A percentile compares a stretch with the other conserved stretches of the same genome.
phyloP scores from a whole-genome alignment of 352 stramenopile genomes.

The Pythium sp. region DNA sequence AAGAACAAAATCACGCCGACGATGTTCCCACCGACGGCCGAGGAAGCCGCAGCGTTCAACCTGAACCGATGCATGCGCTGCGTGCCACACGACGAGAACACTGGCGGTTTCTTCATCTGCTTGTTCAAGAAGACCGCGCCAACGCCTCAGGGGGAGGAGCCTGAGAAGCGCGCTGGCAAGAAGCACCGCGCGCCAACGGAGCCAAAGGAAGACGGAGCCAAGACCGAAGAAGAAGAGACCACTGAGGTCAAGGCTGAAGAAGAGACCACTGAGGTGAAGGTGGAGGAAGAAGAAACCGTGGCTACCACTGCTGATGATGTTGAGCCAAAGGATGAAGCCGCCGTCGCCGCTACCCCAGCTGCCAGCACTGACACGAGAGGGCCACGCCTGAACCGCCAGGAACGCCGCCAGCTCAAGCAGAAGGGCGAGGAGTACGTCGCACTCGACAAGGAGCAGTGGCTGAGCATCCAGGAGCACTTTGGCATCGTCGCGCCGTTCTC shows the following conservation, averaged over 20 bases:
- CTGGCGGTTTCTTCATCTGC: slow-evolving; percentile 99
- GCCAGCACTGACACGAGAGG: slow-evolving; percentile 3
- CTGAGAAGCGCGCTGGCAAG: slow-evolving; percentile 16
- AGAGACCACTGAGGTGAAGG: background rate
- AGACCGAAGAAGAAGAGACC: slow-evolving; percentile 18
- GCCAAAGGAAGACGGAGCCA: slow-evolving; percentile 16
- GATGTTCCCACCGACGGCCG: slow-evolving; percentile 88
- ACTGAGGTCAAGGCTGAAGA: slow-evolving; percentile 4
- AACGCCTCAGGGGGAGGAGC: slow-evolving; percentile 38
- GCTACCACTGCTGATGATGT: slow-evolving; percentile 15
- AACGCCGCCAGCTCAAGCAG: slow-evolving; percentile 45
- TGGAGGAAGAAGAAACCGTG: slow-evolving; percentile 3
- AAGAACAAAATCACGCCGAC: slow-evolving; percentile 82
- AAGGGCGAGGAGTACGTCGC: slow-evolving; percentile 75
- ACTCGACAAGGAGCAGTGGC: slow-evolving; percentile 57
- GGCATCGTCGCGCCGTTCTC: slow-evolving; percentile 66
- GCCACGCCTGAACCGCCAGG: slow-evolving; percentile 28
- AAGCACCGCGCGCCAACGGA: slow-evolving; percentile 23
- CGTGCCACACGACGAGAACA: slow-evolving; percentile 98
- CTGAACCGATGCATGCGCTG: slow-evolving; percentile 96
- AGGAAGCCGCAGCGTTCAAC: slow-evolving; percentile 72
- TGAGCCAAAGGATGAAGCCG: slow-evolving; percentile 14
- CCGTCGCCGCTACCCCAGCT: background rate
- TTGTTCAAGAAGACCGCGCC: slow-evolving; percentile 91
- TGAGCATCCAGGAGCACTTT: slow-evolving; percentile 76